Evolutionary conservation across 2,329 filamentous ascomycete species (phyloP).

Genomic region (Harringtonia lauricola): DNA sequence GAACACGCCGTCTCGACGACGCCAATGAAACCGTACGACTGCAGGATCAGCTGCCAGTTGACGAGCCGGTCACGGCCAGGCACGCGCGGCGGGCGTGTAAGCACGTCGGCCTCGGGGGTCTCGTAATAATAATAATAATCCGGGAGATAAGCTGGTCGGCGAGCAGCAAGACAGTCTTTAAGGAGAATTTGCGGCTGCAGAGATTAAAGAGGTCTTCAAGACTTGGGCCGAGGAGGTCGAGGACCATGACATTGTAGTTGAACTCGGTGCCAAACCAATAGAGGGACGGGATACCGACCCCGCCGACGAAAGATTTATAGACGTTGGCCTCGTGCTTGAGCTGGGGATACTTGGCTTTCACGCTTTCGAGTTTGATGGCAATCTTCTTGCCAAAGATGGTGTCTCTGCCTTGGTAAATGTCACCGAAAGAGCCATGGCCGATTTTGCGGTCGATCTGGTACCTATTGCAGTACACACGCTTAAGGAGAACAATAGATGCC

Average conservation of each 20-base stretch:
- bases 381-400: conserved; percentile 99
- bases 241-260: conserved; percentile 99
- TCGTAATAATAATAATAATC: no score
- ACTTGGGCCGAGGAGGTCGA: conserved; percentile 89
- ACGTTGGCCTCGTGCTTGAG: conserved; percentile 98
- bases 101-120: conserved; percentile 63
- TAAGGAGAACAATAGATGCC: no score
- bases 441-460: conserved; percentile 99
- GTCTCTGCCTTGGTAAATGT: conserved; percentile 98
- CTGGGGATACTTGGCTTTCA: conserved; percentile 99
- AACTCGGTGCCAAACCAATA: conserved; percentile 99
- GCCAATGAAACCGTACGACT: conserved; percentile 63
- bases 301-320: conserved; percentile 80
- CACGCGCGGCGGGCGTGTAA: conserved; percentile 57
- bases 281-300: conserved; percentile 96
- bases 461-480: no score
- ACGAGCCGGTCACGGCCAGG: conserved; percentile 62
- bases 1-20: conserved; percentile 48
- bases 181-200: conserved; percentile 98
- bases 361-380: conserved; percentile 97
- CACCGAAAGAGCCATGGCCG: conserved; percentile 92
- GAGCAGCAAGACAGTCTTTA: conserved; percentile 94
- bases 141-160: conserved; percentile 98
- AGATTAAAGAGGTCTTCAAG: conserved; percentile 99
- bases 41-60: conserved; percentile 59